Conservation (phyloP, 75 land plant species). For the Azolla pinnata region DNA sequence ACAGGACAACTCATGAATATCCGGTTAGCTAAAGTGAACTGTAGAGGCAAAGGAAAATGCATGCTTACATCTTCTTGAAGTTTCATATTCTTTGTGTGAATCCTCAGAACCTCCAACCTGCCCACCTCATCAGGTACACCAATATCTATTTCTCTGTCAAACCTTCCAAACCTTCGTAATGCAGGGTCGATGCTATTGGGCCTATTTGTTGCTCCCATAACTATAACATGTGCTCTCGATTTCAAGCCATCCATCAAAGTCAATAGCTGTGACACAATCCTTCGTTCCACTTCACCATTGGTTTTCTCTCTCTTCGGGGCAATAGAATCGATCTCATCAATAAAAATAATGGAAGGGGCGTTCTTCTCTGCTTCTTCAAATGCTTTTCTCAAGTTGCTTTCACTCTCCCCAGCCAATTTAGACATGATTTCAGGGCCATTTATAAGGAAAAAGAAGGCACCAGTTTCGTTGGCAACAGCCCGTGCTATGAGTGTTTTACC, state of each 20-base stretch:
- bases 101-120: constrained; percentile 22
- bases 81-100: constrained; percentile 32
- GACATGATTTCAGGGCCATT: constrained; percentile 38
- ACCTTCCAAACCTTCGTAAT: constrained; percentile 20
- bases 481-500: constrained; percentile 24
- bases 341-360: no score
- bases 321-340: constrained; percentile 32
- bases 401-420: constrained; percentile 30
- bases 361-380: constrained; percentile 31
- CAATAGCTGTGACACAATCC: constrained; percentile 26
- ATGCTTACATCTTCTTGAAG: constrained; percentile 24
- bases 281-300: constrained; percentile 24
- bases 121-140: constrained; percentile 28
- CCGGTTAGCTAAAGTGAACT: not conserved
- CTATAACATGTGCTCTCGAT: constrained; percentile 25
- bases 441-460: constrained; percentile 25
- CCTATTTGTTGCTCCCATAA: constrained; percentile 30
- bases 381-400: constrained; percentile 27
- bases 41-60: not conserved
- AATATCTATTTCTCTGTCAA: constrained; percentile 30
- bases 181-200: constrained; percentile 35
- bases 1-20: not conserved
- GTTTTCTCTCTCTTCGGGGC: constrained; percentile 31
- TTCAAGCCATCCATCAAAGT: constrained; percentile 32
- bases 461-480: constrained; percentile 29